Base-by-base conservation (phyloP, 805 yeast species). In the Pichia membranifaciens region DNA sequence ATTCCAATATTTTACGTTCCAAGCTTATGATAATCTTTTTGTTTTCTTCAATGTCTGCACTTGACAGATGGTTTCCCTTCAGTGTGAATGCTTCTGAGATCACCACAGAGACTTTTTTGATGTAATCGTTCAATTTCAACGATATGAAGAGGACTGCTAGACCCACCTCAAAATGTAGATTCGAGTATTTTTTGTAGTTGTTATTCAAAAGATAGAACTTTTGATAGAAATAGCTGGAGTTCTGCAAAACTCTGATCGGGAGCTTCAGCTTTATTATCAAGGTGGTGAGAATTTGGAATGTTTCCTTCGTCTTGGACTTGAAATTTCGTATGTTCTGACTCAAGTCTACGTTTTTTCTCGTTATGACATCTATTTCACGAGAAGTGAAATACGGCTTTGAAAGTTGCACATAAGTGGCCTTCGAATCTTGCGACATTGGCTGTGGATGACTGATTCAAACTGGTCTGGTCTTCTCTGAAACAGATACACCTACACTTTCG, bases 91-190 rank as follows among this genome's bases (percentile, higher is more conserved):
- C 76, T 15, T 73, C 78, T 3, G 65, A 61, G 39, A 82, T 74
- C 12, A 88, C 72, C 39, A 84, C 87, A 44, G 78, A 71, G 15
- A 84, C 62, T 55, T 84, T 84, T 61, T 87, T 88, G 37, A 88
- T 82, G 37, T 89, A 86, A 58, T 89, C 96, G 58, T 87, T 95
- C 53, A 81, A 79, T 62, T 89, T 87, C 38, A 82, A 70, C 2
- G 96, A 84, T 15, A 87, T 68, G 48, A 85, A 76, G 7, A 89
- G 60, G 45, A 88, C 75, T 9, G 91, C 75, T 8, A 82, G 64
- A 0, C 87, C 86, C n/a, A 86, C 75, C 38, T 82, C 81, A 53
- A 72, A 72, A 38, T 81, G 78, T 45, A 51, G 41, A 28, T 43
- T 55, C 22, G 74, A 70, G 18, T 68, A 69, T 12, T 73, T 71